phyloP scores from a whole-genome alignment of 768 basidiomycete genomes.

The Candolleomyces aberdarensis region DNA sequence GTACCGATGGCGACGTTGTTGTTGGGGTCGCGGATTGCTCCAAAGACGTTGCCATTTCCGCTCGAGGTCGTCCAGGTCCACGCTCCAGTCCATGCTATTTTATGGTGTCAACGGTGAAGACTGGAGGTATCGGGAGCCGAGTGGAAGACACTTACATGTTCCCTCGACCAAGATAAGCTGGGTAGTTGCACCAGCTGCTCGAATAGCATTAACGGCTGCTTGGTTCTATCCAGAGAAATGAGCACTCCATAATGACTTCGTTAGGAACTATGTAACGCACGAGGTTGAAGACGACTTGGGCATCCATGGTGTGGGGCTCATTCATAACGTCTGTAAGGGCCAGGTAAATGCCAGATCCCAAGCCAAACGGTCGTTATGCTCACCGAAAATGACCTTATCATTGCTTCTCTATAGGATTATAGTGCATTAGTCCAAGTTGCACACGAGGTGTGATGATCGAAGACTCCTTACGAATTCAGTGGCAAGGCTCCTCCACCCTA shows the following conservation, averaged over 20 bases:
- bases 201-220: slow-evolving; percentile 64
- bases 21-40: slow-evolving; percentile 52
- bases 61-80: slow-evolving; percentile 48
- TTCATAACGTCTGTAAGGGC: slow-evolving; percentile 49
- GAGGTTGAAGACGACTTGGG: slow-evolving; percentile 45
- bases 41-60: slow-evolving; percentile 54
- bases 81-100: neutral
- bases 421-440: neutral
- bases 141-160: slow-evolving; percentile 9
- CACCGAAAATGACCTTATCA: slow-evolving; percentile 54
- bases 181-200: slow-evolving; percentile 58
- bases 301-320: slow-evolving; percentile 61
- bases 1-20: slow-evolving; percentile 59
- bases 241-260: neutral
- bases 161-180: slow-evolving; percentile 48
- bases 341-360: neutral
- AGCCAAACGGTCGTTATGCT: neutral
- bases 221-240: slow-evolving; percentile 40
- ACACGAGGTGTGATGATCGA: neutral
- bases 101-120: neutral
- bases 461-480: slow-evolving; percentile 43
- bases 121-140: no score
- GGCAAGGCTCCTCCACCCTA: slow-evolving; percentile 59
- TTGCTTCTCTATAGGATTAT: slow-evolving; percentile 35
- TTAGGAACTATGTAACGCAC: slow-evolving; percentile 12